Percentiles rank a stretch among this genome's conserved stretches.
These are phyloP conservation scores for Ilyonectria mors-panacis DNA, from an alignment of 2,329 filamentous ascomycete genomes.

Conservation along the genomic window DNA sequence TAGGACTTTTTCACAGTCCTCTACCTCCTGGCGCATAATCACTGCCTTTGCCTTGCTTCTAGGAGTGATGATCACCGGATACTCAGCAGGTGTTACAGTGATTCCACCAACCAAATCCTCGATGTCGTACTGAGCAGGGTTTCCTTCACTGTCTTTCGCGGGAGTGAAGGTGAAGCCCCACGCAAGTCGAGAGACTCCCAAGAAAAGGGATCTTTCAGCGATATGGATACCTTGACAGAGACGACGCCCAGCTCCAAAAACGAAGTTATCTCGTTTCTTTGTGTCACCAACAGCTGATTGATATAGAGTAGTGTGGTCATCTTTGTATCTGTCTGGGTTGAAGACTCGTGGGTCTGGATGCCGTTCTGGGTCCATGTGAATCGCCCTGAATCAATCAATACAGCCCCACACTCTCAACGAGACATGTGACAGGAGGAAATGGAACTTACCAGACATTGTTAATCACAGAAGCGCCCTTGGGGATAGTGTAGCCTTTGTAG, in stretches of 20 bases:
- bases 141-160: background rate
- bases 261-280: slow-evolving; percentile 32
- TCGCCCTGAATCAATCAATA: slow-evolving; percentile 34
- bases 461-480: slow-evolving; percentile 47
- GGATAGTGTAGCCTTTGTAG: slow-evolving; percentile 46
- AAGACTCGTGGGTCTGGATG: slow-evolving; percentile 64
- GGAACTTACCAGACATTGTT: slow-evolving; percentile 39
- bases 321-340: slow-evolving; percentile 51
- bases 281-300: slow-evolving; percentile 29
- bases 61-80: background rate
- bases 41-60: background rate
- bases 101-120: slow-evolving; percentile 22
- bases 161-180: slow-evolving; percentile 32
- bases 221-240: slow-evolving; percentile 39
- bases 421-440: background rate
- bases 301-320: slow-evolving; percentile 23
- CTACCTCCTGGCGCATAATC: slow-evolving; percentile 2
- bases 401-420: background rate
- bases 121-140: slow-evolving; percentile 11
- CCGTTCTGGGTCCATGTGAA: slow-evolving; percentile 76
- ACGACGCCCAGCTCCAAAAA: slow-evolving; percentile 36
- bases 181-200: slow-evolving; percentile 28
- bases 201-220: slow-evolving; percentile 33
- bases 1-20: background rate
- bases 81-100: slow-evolving; percentile 18